Conservation (phyloP, 176 grass and related monocot genomes). For the Eleusine indica region DNA sequence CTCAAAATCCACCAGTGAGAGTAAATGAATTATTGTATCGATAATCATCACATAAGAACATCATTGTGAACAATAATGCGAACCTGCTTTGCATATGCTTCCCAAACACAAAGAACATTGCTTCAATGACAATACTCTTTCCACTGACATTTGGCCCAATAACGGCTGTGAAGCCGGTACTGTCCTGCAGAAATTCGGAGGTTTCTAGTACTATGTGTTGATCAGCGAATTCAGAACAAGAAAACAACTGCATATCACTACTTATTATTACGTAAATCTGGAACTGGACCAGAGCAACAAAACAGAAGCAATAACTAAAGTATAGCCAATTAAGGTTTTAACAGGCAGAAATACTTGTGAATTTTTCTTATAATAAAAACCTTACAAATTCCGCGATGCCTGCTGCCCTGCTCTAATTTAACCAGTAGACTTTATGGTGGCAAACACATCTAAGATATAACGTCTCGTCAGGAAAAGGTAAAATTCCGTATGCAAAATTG, state of each 20-base stretch:
- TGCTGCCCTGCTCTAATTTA: constrained; percentile 63
- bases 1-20: neutral
- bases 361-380: neutral
- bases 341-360: neutral
- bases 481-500: too few relatives aligned
- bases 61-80: neutral
- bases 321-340: too few relatives aligned
- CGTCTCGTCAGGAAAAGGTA: too few relatives aligned
- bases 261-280: neutral
- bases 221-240: too few relatives aligned
- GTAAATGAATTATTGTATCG: neutral
- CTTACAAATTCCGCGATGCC: constrained; percentile 50
- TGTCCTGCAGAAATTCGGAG: neutral
- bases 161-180: constrained; percentile 49
- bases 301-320: neutral
- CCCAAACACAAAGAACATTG: constrained; percentile 99
- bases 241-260: neutral
- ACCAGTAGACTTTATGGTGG: too few relatives aligned
- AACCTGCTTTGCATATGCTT: constrained; percentile 90
- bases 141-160: constrained; percentile 96
- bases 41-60: constrained; percentile 9
- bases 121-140: constrained; percentile 96
- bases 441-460: too few relatives aligned
- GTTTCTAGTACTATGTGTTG: neutral
- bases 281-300: neutral